Evolutionary conservation across 345 rosid species (phyloP).

Genomic region (Eucalyptus marginata): DNA sequence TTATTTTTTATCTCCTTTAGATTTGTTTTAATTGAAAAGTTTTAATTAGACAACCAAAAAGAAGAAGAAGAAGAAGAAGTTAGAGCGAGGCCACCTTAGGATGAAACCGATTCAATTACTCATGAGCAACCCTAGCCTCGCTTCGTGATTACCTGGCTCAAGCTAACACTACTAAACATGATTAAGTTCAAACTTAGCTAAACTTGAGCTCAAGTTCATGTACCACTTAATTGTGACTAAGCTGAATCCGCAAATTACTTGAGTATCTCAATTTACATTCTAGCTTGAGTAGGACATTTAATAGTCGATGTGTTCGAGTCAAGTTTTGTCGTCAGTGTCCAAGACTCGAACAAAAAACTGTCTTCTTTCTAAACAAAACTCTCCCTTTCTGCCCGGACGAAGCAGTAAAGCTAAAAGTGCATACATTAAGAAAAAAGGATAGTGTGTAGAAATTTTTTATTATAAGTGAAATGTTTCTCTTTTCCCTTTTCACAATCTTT

Average conservation of each 20-base stretch:
- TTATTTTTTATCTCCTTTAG: background rate
- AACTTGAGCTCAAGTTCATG: background rate
- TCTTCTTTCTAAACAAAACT: background rate
- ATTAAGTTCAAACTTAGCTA: background rate
- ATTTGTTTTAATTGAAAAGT: background rate
- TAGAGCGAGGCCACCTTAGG: accelerated
- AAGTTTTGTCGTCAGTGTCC: background rate
- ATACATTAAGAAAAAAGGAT: no score
- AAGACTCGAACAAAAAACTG: background rate
- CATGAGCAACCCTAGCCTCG: no score
- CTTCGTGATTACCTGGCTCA: no score
- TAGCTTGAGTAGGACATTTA: background rate
- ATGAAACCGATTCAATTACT: background rate
- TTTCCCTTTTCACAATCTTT: no score
- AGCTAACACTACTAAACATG: background rate
- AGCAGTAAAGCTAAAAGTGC: background rate
- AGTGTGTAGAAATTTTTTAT: no score
- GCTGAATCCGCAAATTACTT: background rate
- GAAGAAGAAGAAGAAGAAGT: accelerated
- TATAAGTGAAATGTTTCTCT: no score
- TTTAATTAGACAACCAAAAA: background rate
- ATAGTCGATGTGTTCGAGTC: background rate
- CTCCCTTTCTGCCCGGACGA: background rate
- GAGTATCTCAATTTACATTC: background rate
- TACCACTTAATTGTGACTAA: background rate